Evolutionary conservation across 495 filamentous ascomycete genomes (phyloP).

Genomic region (Aspergillus saccharolyticus): DNA sequence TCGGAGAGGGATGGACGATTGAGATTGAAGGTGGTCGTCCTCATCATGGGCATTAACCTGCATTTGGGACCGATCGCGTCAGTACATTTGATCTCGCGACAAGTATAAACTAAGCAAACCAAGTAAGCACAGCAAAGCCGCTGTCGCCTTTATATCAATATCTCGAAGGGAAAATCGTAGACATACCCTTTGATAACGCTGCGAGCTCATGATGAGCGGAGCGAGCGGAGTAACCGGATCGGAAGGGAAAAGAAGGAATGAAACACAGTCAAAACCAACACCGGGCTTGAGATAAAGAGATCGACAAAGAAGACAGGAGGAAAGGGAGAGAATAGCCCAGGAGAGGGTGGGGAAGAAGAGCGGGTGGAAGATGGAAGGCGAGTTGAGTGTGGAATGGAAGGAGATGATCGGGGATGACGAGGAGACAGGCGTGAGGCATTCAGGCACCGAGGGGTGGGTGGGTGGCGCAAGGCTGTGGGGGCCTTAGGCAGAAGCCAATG

Average conservation of each 20-base stretch:
- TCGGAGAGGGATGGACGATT: conserved; percentile 34
- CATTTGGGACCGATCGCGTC: conserved; percentile 14
- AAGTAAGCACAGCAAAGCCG: background rate
- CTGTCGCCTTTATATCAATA: too few species aligned
- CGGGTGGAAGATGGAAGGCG: conserved; percentile 23
- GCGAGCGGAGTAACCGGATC: conserved; percentile 22
- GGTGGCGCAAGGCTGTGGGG: conserved; percentile 6
- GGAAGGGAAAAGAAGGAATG: conserved; percentile 8
- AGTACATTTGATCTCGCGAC: background rate
- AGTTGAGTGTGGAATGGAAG: conserved; percentile 12
- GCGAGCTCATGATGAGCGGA: conserved; percentile 64
- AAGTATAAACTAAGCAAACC: background rate
- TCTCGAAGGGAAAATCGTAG: too few species aligned
- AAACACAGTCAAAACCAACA: background rate
- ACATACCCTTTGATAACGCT: conserved; percentile 84
- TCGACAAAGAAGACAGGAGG: conserved; percentile 7
- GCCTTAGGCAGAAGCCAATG: conserved; percentile 10
- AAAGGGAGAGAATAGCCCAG: conserved; percentile 19
- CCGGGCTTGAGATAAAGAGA: conserved; percentile 3
- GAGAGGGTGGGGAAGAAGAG: conserved; percentile 14
- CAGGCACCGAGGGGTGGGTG: conserved; percentile 9
- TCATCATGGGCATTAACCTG: conserved; percentile 53
- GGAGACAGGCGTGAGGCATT: conserved; percentile 3
- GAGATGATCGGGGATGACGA: conserved; percentile 10
- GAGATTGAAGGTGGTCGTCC: conserved; percentile 43